Percentiles rank a stretch among this genome's conserved stretches.
These are phyloP conservation scores for Aspergillus thermomutatus DNA, from an alignment of 2,329 filamentous ascomycete genomes.

Conservation along the genomic window DNA sequence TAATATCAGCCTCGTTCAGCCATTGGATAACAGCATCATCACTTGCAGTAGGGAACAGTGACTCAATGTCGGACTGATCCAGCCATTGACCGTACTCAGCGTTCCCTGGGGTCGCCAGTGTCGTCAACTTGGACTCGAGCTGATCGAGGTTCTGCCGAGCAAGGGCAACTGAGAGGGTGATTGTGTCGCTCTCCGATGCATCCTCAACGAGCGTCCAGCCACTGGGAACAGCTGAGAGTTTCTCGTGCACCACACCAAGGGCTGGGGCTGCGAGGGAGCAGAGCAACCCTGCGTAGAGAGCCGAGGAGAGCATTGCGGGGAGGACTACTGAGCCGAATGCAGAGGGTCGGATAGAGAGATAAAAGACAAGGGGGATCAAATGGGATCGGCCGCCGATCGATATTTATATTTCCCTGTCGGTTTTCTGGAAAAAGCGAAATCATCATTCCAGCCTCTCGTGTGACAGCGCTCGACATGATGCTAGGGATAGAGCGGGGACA, in stretches of 20 bases:
- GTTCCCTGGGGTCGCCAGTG: conserved; percentile 47
- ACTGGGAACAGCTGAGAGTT: conserved; percentile 13
- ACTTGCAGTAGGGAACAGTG: conserved; percentile 40
- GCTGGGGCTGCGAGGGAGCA: conserved; percentile 18
- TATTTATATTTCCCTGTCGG: not conserved
- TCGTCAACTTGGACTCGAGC: conserved; percentile 38
- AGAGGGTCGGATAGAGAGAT: not conserved
- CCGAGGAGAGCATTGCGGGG: not conserved
- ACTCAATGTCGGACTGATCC: conserved; percentile 41
- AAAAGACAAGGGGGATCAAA: not conserved
- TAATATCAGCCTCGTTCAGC: conserved; percentile 42
- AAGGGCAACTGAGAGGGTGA: conserved; percentile 21
- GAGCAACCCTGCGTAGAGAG: conserved; percentile 17
- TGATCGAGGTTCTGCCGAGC: conserved; percentile 29
- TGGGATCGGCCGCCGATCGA: not conserved
- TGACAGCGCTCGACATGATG: not conserved
- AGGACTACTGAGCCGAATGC: not conserved
- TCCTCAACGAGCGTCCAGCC: conserved; percentile 16
- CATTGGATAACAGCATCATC: conserved; percentile 39
- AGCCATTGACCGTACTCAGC: conserved; percentile 50
- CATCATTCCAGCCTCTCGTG: not conserved
- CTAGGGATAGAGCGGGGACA: not conserved
- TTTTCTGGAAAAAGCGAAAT: not conserved
- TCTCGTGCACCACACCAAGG: conserved; percentile 19
- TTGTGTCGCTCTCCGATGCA: conserved; percentile 12